Percentiles rank a stretch among this genome's conserved stretches.
These are phyloP conservation scores for Macrotyloma uniflorum DNA, from an alignment of 306 rosid genomes.

Conservation along the genomic window DNA sequence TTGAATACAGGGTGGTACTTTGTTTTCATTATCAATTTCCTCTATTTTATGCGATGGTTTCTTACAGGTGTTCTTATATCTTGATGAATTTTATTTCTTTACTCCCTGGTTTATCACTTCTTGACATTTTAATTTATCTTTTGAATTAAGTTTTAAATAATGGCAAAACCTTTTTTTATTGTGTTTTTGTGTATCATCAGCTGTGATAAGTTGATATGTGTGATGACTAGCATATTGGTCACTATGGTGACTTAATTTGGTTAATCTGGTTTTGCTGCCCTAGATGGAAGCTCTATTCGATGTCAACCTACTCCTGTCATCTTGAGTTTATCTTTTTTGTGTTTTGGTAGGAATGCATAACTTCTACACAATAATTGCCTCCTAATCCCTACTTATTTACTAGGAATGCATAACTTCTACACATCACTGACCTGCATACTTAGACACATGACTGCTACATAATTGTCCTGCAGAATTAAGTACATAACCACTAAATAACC, in stretches of 20 bases:
- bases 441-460: neutral
- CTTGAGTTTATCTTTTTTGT: neutral
- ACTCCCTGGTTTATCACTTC: neutral
- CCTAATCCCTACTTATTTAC: neutral
- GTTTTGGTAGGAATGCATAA: neutral
- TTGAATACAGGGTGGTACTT: conserved; percentile 24
- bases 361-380: neutral
- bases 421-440: neutral
- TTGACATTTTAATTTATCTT: conserved; percentile 7
- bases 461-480: neutral
- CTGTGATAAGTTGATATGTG: neutral
- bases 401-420: neutral
- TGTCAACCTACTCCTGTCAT: neutral
- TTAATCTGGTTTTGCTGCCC: neutral
- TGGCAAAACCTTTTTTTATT: neutral
- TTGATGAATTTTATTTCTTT: conserved; percentile 5
- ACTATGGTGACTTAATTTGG: neutral
- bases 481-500: neutral
- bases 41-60: conserved; percentile 15
- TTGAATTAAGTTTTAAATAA: conserved; percentile 16
- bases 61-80: conserved; percentile 20
- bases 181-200: neutral
- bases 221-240: neutral
- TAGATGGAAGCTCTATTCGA: neutral
- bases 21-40: conserved; percentile 27